Conservation (phyloP, 805 yeast species). For the Candida broadrunensis region DNA sequence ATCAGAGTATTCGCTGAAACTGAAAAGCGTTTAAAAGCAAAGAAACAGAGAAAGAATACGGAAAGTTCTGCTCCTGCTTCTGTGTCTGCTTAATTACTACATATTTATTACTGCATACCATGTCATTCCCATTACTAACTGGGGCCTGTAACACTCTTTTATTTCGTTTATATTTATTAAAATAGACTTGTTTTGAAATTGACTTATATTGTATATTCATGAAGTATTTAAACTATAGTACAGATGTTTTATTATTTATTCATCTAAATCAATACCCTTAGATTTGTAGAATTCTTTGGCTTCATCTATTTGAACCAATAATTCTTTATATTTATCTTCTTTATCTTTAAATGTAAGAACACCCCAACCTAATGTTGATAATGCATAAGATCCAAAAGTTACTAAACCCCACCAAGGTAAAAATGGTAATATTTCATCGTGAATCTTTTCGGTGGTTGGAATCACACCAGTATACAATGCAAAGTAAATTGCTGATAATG, state of each 20-base stretch:
- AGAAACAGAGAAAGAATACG: too few species aligned
- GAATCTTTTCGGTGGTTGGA: constrained; percentile 50
- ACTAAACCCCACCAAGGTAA: constrained; percentile 72
- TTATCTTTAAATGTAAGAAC: constrained; percentile 69
- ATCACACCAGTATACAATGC: constrained; percentile 50
- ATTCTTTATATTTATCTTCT: constrained; percentile 62
- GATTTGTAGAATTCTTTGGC: constrained; percentile 57
- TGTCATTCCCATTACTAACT: too few species aligned
- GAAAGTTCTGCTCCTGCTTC: not conserved
- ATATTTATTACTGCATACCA: too few species aligned
- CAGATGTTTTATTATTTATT: not conserved
- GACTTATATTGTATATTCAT: too few species aligned
- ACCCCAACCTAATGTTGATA: constrained; percentile 67
- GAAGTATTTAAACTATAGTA: not conserved
- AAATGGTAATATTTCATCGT: constrained; percentile 57
- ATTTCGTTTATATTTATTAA: too few species aligned
- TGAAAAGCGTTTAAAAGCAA: constrained; percentile 60
- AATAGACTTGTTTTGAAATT: too few species aligned
- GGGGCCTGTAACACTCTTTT: too few species aligned
- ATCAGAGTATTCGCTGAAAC: constrained; percentile 81
- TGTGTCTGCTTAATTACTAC: not conserved
- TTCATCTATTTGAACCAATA: constrained; percentile 55
- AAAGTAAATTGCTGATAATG: constrained; percentile 51
- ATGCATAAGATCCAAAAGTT: constrained; percentile 65
- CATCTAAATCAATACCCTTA: constrained; percentile 54